Base-by-base conservation (phyloP, 352 stramenopile species). In the Chrysophaeum taylorii region DNA sequence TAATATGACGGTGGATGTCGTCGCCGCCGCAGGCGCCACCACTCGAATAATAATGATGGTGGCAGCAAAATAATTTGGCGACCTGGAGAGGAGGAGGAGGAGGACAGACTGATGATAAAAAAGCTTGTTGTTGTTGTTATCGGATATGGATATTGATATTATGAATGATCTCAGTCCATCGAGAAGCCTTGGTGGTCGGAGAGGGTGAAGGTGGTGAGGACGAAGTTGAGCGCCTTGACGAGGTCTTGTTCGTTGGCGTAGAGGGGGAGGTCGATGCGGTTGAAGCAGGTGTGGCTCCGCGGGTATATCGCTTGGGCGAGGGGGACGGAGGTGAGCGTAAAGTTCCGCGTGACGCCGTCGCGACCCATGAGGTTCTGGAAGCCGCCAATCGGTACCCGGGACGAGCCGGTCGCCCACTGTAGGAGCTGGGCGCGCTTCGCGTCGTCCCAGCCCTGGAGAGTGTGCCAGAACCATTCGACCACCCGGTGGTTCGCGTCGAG, bases 261-360 rank as follows among this genome's bases (percentile, higher is more conserved):
- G 76, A 93, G 85, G n/a, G 91, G 91, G 25, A 97, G 74, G 76
- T 97, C 91, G 45, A 97, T 74, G 73, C 95, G 90, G 70, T 97
- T 97, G 68, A 97, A 97, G 78, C 91, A 97, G 43, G 91, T 96
- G 82, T 97, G 91, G 23, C 90, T 87, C 90, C 69, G 83, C 83
- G 74, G 92, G 89, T 72, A 91, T 84, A 73, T 31, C 16, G 18
- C 18, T 27, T 27, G n/a, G 18, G 50, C 12, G 18, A 61, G 50
- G 18, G 18, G 16, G 50, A 61, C 50, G 50, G 50, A 25, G 16
- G 12, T 25, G 16, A 61, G n/a, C 9, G 50, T 61, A 25, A 61
- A 61, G 27, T 12, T 16, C 50, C 50, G 50, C 12, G 31, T 33
- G 50, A 25, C 50, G 18, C 50, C 50, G 27, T 61, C 50, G 18